A percentile compares a stretch with the other conserved stretches of the same genome.
phyloP scores from a whole-genome alignment of 2,329 filamentous ascomycete species.

The Hypoxylon sp. region DNA sequence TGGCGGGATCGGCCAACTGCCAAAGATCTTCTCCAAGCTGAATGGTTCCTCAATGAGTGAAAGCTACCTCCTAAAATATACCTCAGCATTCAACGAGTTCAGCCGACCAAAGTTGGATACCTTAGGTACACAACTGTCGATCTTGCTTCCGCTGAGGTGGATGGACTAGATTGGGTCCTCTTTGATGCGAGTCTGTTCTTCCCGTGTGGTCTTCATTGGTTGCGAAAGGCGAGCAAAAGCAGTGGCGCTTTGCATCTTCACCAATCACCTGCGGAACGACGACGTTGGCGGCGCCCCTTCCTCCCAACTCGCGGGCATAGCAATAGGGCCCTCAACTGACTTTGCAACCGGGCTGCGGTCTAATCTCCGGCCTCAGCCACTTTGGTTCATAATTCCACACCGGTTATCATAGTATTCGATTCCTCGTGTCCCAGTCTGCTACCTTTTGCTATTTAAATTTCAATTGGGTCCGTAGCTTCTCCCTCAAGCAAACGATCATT shows the following conservation, averaged over 20 bases:
- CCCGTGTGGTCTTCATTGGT: neutral
- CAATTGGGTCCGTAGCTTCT: no score
- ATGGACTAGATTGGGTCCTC: neutral
- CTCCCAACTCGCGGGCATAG: neutral
- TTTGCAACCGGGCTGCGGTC: neutral
- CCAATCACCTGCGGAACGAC: neutral
- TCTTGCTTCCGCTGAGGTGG: neutral
- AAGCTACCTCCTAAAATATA: no score
- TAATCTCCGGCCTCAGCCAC: slow-evolving; percentile 1
- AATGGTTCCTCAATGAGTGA: no score
- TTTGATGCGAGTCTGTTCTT: neutral
- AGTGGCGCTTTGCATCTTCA: neutral
- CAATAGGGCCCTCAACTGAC: neutral
- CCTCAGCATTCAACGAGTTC: no score
- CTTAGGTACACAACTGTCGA: neutral
- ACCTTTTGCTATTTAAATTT: neutral
- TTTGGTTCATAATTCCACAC: neutral
- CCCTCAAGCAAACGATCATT: neutral
- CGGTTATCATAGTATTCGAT: neutral
- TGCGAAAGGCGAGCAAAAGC: neutral
- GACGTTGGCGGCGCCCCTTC: neutral
- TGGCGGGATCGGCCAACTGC: neutral
- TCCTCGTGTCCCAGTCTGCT: neutral
- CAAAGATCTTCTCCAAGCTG: neutral
- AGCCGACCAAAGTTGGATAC: no score